Evolutionary conservation across 306 rosid genomes (phyloP).

Genomic region (Sindora glabra): DNA sequence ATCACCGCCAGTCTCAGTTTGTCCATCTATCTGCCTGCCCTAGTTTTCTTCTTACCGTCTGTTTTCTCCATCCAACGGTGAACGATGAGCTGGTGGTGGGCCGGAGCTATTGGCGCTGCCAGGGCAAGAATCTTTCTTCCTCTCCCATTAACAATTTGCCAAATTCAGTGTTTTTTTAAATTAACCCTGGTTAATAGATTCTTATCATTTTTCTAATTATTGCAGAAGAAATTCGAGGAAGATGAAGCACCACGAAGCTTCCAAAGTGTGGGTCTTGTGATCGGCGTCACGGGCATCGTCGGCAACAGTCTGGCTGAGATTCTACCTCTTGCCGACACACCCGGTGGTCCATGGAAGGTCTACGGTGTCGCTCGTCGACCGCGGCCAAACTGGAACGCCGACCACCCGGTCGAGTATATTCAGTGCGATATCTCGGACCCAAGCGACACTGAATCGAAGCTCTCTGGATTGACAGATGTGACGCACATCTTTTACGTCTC

Average conservation of each 20-base stretch:
- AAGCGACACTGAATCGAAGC: slow-evolving; percentile 41
- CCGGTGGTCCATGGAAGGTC: slow-evolving; percentile 77
- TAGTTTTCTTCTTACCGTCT: too few relatives aligned
- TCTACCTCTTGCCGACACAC: slow-evolving; percentile 63
- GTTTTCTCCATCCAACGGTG: too few relatives aligned
- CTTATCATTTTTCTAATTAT: not conserved
- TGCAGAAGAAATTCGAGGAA: slow-evolving; percentile 52
- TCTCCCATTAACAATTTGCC: too few relatives aligned
- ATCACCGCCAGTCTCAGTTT: too few relatives aligned
- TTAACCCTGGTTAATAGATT: not conserved
- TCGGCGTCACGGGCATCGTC: slow-evolving; percentile 71
- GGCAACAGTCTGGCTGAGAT: slow-evolving; percentile 83
- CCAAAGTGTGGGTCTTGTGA: slow-evolving; percentile 42
- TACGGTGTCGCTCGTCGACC: slow-evolving; percentile 76
- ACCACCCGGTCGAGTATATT: slow-evolving; percentile 53
- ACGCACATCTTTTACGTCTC: slow-evolving; percentile 64
- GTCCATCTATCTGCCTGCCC: too few relatives aligned
- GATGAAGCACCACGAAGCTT: slow-evolving; percentile 36
- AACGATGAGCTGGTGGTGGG: slow-evolving; percentile 62
- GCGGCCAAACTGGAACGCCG: slow-evolving; percentile 61
- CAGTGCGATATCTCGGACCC: slow-evolving; percentile 65
- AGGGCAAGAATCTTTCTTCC: slow-evolving; percentile 4
- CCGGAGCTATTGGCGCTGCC: slow-evolving; percentile 53
- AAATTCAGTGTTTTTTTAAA: not conserved
- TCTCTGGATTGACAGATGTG: slow-evolving; percentile 49